Evolutionary conservation across 2,329 filamentous ascomycete genomes (phyloP).

Genomic region (Alternaria consortialis): DNA sequence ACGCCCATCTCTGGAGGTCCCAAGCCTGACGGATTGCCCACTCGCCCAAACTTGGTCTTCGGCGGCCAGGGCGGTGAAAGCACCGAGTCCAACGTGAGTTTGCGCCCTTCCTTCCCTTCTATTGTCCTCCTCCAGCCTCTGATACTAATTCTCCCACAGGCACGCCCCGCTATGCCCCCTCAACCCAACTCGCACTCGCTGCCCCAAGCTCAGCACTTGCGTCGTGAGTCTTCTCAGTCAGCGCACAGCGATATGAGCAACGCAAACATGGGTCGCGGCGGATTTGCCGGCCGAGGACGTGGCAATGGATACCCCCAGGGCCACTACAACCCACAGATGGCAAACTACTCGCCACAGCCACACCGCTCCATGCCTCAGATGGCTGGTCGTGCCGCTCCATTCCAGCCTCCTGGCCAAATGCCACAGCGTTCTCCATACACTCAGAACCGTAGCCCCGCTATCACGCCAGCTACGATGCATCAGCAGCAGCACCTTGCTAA

Average conservation of each 20-base stretch:
- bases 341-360: constrained; percentile 60
- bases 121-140: neutral
- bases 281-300: constrained; percentile 53
- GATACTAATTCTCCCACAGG: constrained; percentile 57
- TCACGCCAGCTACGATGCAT: constrained; percentile 69
- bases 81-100: constrained; percentile 74
- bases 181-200: constrained; percentile 45
- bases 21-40: constrained; percentile 78
- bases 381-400: constrained; percentile 62
- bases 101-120: constrained; percentile 19
- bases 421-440: constrained; percentile 67
- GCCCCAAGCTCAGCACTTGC: constrained; percentile 78
- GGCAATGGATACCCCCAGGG: constrained; percentile 58
- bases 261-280: constrained; percentile 59
- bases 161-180: constrained; percentile 71
- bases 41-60: constrained; percentile 74
- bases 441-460: constrained; percentile 67
- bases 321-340: constrained; percentile 59
- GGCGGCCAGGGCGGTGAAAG: constrained; percentile 83
- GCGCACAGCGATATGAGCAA: constrained; percentile 76
- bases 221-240: constrained; percentile 87
- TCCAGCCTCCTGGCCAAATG: constrained; percentile 59
- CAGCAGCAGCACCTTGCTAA: constrained; percentile 63
- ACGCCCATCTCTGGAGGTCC: constrained; percentile 85
- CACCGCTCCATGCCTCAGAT: constrained; percentile 63